Evolutionary conservation across 306 rosid species (phyloP).

Genomic region (Trifolium subterraneum): DNA sequence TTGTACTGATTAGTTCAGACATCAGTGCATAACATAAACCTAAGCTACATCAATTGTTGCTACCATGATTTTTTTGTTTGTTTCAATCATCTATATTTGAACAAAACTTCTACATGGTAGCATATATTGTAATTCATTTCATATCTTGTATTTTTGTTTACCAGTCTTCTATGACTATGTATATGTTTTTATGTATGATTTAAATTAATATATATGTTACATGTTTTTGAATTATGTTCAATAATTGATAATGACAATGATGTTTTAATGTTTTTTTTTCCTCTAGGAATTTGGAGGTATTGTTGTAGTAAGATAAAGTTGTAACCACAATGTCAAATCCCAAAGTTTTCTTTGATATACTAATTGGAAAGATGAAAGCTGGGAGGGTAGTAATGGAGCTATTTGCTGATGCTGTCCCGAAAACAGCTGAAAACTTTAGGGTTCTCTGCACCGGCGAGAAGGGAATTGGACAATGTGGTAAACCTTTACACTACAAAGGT

Average conservation of each 20-base stretch:
- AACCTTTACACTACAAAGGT: conserved; percentile 74
- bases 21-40: conserved; percentile 64
- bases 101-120: conserved; percentile 26
- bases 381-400: conserved; percentile 82
- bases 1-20: conserved; percentile 52
- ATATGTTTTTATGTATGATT: too few relatives aligned
- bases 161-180: too few relatives aligned
- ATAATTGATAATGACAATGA: too few relatives aligned
- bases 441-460: conserved; percentile 87
- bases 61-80: conserved; percentile 15
- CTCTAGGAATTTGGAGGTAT: conserved; percentile 24
- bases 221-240: too few relatives aligned
- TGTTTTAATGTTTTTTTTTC: not conserved
- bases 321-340: conserved; percentile 67
- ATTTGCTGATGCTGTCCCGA: conserved; percentile 75
- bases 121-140: conserved; percentile 39
- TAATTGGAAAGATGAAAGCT: conserved; percentile 75
- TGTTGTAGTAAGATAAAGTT: not conserved
- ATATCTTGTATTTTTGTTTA: too few relatives aligned
- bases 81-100: conserved; percentile 15
- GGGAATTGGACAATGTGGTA: conserved; percentile 73
- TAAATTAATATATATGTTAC: too few relatives aligned
- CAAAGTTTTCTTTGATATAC: conserved; percentile 80
- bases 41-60: conserved; percentile 66
- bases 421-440: conserved; percentile 89